A percentile compares a stretch with the other conserved stretches of the same genome.
These are phyloP conservation scores for Lachnellula cervina DNA, from an alignment of 2,329 filamentous ascomycete species.

Conservation along the genomic window DNA sequence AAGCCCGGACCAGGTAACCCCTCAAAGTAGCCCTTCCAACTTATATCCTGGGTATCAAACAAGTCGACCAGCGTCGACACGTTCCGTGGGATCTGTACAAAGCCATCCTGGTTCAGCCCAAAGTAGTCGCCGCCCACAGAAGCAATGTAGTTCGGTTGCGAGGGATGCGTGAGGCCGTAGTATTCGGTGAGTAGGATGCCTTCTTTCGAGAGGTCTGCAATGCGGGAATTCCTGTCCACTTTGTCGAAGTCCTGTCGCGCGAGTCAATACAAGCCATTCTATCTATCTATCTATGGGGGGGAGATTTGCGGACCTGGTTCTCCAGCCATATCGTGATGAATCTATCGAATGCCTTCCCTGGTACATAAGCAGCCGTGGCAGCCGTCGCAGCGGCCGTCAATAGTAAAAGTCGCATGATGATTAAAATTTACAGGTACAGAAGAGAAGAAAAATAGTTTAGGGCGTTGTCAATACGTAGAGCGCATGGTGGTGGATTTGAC, in stretches of 20 bases:
- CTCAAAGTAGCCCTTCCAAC: constrained; percentile 45
- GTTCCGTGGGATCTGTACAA: constrained; percentile 40
- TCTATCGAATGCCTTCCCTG: constrained; percentile 53
- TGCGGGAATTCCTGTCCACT: constrained; percentile 36
- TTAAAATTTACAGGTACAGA: background rate
- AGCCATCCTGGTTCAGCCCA: constrained; percentile 42
- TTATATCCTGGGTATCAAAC: constrained; percentile 37
- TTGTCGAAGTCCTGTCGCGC: constrained; percentile 38
- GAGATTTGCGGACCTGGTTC: constrained; percentile 40
- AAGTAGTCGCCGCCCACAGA: constrained; percentile 45
- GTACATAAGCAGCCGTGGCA: constrained; percentile 21
- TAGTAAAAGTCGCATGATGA: constrained; percentile 14
- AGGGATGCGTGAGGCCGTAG: constrained; percentile 43
- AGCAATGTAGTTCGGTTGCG: constrained; percentile 45
- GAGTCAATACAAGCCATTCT: background rate
- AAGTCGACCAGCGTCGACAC: constrained; percentile 44
- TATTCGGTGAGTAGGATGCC: constrained; percentile 43
- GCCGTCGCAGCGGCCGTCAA: constrained; percentile 7
- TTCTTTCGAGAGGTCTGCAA: constrained; percentile 38
- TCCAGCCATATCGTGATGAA: constrained; percentile 61
- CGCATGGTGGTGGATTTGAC: background rate
- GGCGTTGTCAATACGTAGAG: background rate
- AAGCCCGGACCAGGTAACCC: constrained; percentile 42
- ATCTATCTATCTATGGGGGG: background rate
- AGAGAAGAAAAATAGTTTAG: background rate